Evolutionary conservation across 768 basidiomycete genomes (phyloP).

Genomic region (Mycena albidolilacea): DNA sequence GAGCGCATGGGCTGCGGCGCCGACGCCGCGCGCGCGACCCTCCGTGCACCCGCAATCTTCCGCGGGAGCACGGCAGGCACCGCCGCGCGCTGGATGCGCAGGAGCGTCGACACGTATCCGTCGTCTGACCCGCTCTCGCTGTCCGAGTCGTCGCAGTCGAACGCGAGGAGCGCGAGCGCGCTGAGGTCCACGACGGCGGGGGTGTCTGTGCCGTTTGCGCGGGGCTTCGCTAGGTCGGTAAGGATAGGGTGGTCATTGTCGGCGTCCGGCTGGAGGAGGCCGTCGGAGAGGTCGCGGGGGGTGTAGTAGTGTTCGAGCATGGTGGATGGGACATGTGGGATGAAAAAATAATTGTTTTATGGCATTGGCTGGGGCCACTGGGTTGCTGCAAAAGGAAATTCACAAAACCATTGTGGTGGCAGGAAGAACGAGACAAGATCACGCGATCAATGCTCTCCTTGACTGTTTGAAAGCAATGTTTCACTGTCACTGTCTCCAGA

Average conservation of each 20-base stretch:
- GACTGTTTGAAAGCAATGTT: no score
- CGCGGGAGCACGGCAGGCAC: not conserved
- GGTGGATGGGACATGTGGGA: conserved; percentile 4
- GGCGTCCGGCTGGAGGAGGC: no score
- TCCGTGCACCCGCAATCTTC: conserved; percentile 35
- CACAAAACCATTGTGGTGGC: not conserved
- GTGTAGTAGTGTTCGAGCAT: conserved; percentile 38
- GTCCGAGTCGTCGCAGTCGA: conserved; percentile 38
- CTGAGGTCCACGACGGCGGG: conserved; percentile 29
- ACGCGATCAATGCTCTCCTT: not conserved
- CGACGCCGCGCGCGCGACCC: conserved; percentile 30
- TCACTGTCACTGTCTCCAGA: no score
- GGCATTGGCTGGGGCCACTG: not conserved
- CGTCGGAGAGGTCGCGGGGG: conserved; percentile 13
- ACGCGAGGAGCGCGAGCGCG: conserved; percentile 32
- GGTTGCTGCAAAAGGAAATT: not conserved
- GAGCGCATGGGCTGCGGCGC: not conserved
- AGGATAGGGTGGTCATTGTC: not conserved
- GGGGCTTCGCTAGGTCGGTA: not conserved
- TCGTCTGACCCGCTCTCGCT: conserved; percentile 35
- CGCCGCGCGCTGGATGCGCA: conserved; percentile 25
- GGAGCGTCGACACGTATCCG: conserved; percentile 38
- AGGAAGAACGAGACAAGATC: not conserved
- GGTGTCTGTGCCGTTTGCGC: not conserved
- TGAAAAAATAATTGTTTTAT: not conserved